Percentiles rank a stretch among this genome's conserved stretches.
Evolutionary conservation across 371 early-diverging fungal species (phyloP).

Genomic region (Dichotomocladium elegans): DNA sequence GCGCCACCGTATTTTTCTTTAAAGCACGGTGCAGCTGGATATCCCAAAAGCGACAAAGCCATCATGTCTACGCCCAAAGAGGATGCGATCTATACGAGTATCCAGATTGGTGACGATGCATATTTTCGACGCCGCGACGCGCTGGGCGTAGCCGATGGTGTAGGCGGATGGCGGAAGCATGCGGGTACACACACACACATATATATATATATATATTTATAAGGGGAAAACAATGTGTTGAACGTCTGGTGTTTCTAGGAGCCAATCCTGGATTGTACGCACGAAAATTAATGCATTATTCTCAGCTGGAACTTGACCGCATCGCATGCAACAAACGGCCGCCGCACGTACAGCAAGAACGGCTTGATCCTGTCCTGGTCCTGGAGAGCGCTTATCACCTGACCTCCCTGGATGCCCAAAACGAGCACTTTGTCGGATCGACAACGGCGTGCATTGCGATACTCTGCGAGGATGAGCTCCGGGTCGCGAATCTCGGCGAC

Average conservation of each 20-base stretch:
- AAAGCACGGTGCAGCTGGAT: slow-evolving; percentile 72
- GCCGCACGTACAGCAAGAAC: slow-evolving; percentile 11
- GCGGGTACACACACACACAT: too few species aligned
- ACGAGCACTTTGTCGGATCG: slow-evolving; percentile 60
- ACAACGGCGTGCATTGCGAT: slow-evolving; percentile 85
- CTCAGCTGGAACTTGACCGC: slow-evolving; percentile 70
- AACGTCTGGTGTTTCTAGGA: too few species aligned
- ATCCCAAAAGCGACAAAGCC: slow-evolving; percentile 60
- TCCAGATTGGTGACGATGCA: slow-evolving; percentile 82
- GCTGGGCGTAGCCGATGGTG: slow-evolving; percentile 82
- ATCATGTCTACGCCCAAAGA: slow-evolving; percentile 46
- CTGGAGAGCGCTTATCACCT: slow-evolving; percentile 24
- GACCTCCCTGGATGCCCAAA: slow-evolving; percentile 10
- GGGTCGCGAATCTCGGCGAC: slow-evolving; percentile 91
- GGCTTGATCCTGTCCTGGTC: slow-evolving; percentile 17
- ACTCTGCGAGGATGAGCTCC: slow-evolving; percentile 83
- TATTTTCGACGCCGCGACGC: slow-evolving; percentile 76
- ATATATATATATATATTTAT: too few species aligned
- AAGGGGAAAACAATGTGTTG: too few species aligned
- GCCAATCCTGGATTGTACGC: slow-evolving; percentile 86
- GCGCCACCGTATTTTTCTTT: slow-evolving; percentile 50
- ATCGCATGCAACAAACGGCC: slow-evolving; percentile 33
- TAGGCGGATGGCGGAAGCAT: slow-evolving; percentile 75
- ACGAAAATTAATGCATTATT: slow-evolving; percentile 87
- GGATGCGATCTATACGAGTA: slow-evolving; percentile 70